Percentiles rank a stretch among this genome's conserved stretches.
These are phyloP conservation scores for Aspergillus pseudoterreus DNA, from an alignment of 2,329 filamentous ascomycete species.

Conservation along the genomic window DNA sequence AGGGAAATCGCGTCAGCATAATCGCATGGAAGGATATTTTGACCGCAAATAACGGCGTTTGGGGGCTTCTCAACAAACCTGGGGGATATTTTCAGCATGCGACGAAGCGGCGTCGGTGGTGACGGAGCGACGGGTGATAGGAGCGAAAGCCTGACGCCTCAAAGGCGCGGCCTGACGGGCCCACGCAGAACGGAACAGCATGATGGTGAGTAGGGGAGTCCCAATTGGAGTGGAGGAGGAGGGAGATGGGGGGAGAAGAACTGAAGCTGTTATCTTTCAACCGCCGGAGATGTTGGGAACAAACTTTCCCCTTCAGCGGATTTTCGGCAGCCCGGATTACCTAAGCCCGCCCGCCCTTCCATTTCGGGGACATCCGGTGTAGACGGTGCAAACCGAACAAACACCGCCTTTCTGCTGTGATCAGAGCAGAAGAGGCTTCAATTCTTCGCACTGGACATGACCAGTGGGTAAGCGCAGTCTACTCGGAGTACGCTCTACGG, in stretches of 20 bases:
- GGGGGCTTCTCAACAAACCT: conserved; percentile 54
- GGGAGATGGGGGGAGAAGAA: conserved; percentile 16
- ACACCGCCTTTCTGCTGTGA: conserved; percentile 7
- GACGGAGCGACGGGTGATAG: conserved; percentile 66
- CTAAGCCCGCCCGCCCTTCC: conserved; percentile 15
- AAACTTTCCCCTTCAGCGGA: conserved; percentile 31
- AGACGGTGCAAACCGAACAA: conserved; percentile 27
- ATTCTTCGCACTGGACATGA: no score
- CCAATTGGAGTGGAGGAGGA: conserved; percentile 26
- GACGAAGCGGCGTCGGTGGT: conserved; percentile 94
- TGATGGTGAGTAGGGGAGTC: conserved; percentile 39
- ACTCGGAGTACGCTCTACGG: no score
- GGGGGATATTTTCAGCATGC: conserved; percentile 76
- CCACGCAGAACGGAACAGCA: conserved; percentile 70
- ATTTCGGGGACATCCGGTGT: conserved; percentile 28
- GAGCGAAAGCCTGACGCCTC: conserved; percentile 44
- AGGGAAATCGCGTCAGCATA: conserved; percentile 19
- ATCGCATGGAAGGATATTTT: not conserved
- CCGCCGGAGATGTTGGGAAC: conserved; percentile 30
- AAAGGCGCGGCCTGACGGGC: conserved; percentile 59
- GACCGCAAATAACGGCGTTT: not conserved
- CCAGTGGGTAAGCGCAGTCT: no score
- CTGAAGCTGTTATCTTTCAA: conserved; percentile 27
- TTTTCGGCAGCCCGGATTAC: conserved; percentile 18
- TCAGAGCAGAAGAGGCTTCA: not conserved